Conservation (phyloP, 495 filamentous ascomycete genomes). For the Xylaria curta region DNA sequence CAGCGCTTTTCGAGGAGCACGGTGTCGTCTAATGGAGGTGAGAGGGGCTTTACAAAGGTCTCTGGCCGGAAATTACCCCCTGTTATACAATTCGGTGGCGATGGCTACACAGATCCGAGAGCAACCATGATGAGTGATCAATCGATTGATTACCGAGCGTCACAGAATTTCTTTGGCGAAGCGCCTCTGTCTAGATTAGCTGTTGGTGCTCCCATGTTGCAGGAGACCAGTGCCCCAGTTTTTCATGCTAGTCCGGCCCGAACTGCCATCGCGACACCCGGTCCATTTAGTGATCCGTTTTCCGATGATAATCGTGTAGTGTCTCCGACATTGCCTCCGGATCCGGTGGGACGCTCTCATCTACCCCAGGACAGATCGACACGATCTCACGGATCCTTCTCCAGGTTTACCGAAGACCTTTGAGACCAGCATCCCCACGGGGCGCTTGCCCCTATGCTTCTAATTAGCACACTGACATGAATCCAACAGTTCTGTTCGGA, state of each 20-base stretch:
- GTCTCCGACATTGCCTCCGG: slow-evolving; percentile 34
- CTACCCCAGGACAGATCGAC: slow-evolving; percentile 53
- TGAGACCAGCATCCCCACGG: slow-evolving; percentile 39
- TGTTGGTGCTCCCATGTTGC: slow-evolving; percentile 55
- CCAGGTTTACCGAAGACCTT: slow-evolving; percentile 61
- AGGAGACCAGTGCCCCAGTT: slow-evolving; percentile 52
- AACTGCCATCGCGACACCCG: slow-evolving; percentile 50
- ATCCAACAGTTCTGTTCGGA: neutral
- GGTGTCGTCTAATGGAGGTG: slow-evolving; percentile 52
- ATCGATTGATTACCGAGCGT: slow-evolving; percentile 59
- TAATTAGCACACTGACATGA: slow-evolving; percentile 2
- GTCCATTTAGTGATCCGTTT: slow-evolving; percentile 47
- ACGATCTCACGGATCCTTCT: slow-evolving; percentile 46
- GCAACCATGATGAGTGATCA: slow-evolving; percentile 52
- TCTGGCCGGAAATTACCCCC: slow-evolving; percentile 77
- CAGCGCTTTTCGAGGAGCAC: slow-evolving; percentile 53
- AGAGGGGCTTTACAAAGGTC: slow-evolving; percentile 61
- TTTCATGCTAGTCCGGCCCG: slow-evolving; percentile 53
- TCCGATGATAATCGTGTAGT: slow-evolving; percentile 32
- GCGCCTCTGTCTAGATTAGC: slow-evolving; percentile 43
- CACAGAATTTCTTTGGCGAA: slow-evolving; percentile 50
- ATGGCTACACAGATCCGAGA: slow-evolving; percentile 69
- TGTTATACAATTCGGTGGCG: slow-evolving; percentile 70
- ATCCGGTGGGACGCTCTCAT: slow-evolving; percentile 53
- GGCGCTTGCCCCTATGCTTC: slow-evolving; percentile 18